These are phyloP conservation scores for Pythium volutum DNA, from an alignment of 352 stramenopile genomes.

Conservation along the genomic window DNA sequence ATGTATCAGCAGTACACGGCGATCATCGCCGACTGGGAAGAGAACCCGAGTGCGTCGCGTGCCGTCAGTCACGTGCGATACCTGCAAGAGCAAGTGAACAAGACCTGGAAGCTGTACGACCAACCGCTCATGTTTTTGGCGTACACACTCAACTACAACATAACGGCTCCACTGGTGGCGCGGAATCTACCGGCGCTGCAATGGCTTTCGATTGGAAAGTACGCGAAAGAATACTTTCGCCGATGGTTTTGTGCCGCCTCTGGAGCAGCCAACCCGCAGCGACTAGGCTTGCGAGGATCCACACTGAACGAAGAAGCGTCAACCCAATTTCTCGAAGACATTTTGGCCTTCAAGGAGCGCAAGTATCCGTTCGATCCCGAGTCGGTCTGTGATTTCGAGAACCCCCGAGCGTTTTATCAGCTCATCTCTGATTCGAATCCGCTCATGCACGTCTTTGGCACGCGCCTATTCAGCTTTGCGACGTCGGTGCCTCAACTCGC, in stretches of 20 bases:
- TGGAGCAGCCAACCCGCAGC: background rate
- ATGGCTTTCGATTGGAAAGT: slow-evolving; percentile 75
- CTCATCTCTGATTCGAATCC: slow-evolving; percentile 75
- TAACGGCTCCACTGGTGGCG: slow-evolving; percentile 45
- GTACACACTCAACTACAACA: slow-evolving; percentile 77
- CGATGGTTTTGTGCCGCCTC: slow-evolving; percentile 50
- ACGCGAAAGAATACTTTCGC: slow-evolving; percentile 73
- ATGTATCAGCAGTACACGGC: slow-evolving; percentile 73
- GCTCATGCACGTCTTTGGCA: slow-evolving; percentile 72
- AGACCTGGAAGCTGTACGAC: slow-evolving; percentile 76
- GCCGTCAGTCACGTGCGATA: slow-evolving; percentile 57
- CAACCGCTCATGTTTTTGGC: slow-evolving; percentile 64
- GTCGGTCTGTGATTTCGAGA: slow-evolving; percentile 74
- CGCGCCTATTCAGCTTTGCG: slow-evolving; percentile 67
- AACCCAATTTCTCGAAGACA: slow-evolving; percentile 67
- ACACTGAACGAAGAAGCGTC: slow-evolving; percentile 51
- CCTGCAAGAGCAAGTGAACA: slow-evolving; percentile 55
- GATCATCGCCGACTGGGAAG: slow-evolving; percentile 72
- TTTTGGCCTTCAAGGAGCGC: slow-evolving; percentile 70
- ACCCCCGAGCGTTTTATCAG: slow-evolving; percentile 69
- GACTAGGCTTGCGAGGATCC: slow-evolving; percentile 9
- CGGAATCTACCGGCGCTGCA: slow-evolving; percentile 51
- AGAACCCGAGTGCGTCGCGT: slow-evolving; percentile 41
- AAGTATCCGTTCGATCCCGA: slow-evolving; percentile 76
- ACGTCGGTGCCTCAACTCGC: slow-evolving; percentile 48